Conservation (phyloP, 1,139 yeast genomes). For the Kodamaea plutei region DNA sequence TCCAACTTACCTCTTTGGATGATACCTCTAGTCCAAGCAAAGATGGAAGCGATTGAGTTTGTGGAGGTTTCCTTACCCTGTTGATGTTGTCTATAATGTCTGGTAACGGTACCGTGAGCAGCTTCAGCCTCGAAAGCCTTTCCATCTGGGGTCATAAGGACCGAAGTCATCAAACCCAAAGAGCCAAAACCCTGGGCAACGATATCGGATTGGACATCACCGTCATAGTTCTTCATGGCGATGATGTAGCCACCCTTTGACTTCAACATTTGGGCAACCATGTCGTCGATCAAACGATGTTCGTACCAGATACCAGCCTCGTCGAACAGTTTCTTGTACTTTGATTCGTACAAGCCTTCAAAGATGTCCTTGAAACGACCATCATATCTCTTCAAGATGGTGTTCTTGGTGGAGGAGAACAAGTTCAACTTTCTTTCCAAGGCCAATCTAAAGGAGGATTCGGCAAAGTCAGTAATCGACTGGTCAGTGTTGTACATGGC, state of each 20-base stretch:
- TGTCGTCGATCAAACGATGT: slow-evolving; percentile 79
- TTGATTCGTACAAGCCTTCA: slow-evolving; percentile 57
- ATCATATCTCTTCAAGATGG: slow-evolving; percentile 76
- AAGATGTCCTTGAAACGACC: slow-evolving; percentile 80
- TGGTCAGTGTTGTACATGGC: slow-evolving; percentile 84
- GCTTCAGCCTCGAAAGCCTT: slow-evolving; percentile 81
- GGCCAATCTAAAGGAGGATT: slow-evolving; percentile 74
- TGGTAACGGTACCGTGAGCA: slow-evolving; percentile 84
- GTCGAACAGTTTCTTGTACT: slow-evolving; percentile 58
- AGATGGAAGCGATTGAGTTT: slow-evolving; percentile 79
- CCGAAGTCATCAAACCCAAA: slow-evolving; percentile 79
- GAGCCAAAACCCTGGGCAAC: slow-evolving; percentile 89
- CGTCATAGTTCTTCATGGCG: slow-evolving; percentile 83
- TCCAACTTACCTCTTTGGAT: slow-evolving; percentile 79
- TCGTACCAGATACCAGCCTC: slow-evolving; percentile 71
- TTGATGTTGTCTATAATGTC: slow-evolving; percentile 82
- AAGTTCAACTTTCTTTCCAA: slow-evolving; percentile 60
- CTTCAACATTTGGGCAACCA: slow-evolving; percentile 87
- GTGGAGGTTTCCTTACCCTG: slow-evolving; percentile 83
- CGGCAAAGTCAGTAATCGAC: slow-evolving; percentile 75
- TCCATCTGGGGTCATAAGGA: slow-evolving; percentile 81
- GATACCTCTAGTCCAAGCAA: slow-evolving; percentile 84
- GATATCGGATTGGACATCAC: slow-evolving; percentile 81
- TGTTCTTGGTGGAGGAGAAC: slow-evolving; percentile 73
- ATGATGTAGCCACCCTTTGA: slow-evolving; percentile 80